These are phyloP conservation scores for Paecilomyces sp. DNA, from an alignment of 2,329 filamentous ascomycete genomes.

Conservation along the genomic window DNA sequence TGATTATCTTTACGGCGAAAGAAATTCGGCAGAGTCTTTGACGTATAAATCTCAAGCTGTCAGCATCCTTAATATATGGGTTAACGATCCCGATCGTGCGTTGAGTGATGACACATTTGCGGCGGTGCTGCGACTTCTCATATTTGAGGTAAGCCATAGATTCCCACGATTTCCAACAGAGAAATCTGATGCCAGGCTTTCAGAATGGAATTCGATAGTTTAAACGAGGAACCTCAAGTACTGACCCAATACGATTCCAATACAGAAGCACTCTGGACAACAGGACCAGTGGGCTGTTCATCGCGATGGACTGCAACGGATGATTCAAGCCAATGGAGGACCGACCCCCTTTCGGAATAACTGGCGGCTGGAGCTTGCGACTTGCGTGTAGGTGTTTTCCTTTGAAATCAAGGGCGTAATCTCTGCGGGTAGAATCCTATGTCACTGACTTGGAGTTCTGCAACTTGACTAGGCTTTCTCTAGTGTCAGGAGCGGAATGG, in stretches of 20 bases:
- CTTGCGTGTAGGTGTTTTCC: not conserved
- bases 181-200: not conserved
- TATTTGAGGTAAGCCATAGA: conserved; percentile 3
- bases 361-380: not conserved
- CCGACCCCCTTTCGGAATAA: not conserved
- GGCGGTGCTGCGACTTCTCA: conserved; percentile 5
- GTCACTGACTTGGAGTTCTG: not conserved
- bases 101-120: conserved; percentile 5
- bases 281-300: not conserved
- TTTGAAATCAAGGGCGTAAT: not conserved
- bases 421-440: not conserved
- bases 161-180: not conserved
- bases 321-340: not conserved
- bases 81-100: conserved; percentile 3
- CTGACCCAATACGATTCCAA: not conserved
- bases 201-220: not conserved
- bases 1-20: conserved; percentile 2
- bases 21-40: conserved; percentile 2
- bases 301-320: not conserved
- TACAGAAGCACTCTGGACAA: not conserved
- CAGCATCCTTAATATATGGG: conserved; percentile 5
- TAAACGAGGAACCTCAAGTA: too few species aligned
- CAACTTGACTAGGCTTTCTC: not conserved
- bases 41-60: conserved; percentile 6
- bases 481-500: not conserved